Conservation (phyloP, 495 filamentous ascomycete genomes). For the Penicillium paradoxum region DNA sequence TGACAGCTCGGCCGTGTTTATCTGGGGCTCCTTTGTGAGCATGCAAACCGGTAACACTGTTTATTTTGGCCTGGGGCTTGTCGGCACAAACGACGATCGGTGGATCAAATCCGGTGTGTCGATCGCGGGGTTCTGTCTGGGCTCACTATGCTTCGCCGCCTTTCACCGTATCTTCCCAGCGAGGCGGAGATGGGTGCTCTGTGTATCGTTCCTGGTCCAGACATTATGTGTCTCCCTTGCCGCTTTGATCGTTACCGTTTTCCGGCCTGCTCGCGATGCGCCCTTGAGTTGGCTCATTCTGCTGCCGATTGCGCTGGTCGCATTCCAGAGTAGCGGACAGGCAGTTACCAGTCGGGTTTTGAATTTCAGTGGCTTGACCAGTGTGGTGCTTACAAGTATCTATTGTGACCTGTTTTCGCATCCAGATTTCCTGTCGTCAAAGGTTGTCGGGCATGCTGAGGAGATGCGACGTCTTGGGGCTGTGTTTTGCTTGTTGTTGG, state of each 20-base stretch:
- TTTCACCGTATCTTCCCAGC: constrained; percentile 56
- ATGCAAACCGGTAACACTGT: constrained; percentile 83
- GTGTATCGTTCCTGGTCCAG: constrained; percentile 56
- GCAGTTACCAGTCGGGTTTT: constrained; percentile 63
- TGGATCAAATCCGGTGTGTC: constrained; percentile 65
- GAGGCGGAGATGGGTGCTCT: constrained; percentile 56
- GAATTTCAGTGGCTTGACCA: constrained; percentile 56
- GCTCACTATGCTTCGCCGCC: constrained; percentile 57
- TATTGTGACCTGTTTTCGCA: constrained; percentile 70
- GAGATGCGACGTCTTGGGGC: constrained; percentile 55
- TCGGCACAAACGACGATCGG: constrained; percentile 35
- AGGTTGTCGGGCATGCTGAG: constrained; percentile 45
- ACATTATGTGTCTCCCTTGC: constrained; percentile 48
- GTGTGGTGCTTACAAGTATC: constrained; percentile 66
- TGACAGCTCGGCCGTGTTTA: constrained; percentile 64
- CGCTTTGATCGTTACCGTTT: constrained; percentile 53
- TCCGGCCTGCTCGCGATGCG: constrained; percentile 32
- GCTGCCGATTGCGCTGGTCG: constrained; percentile 56
- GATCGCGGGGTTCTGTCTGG: constrained; percentile 61
- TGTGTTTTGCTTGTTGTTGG: constrained; percentile 52
- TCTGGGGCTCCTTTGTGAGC: constrained; percentile 71
- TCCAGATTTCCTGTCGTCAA: constrained; percentile 43
- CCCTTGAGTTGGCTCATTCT: constrained; percentile 52
- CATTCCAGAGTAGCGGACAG: constrained; percentile 68
- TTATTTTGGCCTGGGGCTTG: constrained; percentile 64